Conservation (phyloP, 306 rosid genomes). For the Herpetospermum pedunculosum region DNA sequence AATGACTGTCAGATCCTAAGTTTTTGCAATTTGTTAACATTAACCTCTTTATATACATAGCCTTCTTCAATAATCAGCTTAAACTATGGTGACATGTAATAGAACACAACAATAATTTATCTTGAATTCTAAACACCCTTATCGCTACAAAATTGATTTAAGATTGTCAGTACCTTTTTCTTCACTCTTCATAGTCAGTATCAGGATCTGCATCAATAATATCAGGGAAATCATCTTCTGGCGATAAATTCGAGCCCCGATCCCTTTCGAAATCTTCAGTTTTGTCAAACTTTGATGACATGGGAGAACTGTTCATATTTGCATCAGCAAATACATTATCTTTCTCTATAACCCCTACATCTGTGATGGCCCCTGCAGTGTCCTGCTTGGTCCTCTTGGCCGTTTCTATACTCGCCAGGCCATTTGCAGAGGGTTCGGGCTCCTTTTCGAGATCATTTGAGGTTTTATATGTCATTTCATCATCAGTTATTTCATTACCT, state of each 20-base stretch:
- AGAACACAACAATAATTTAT: neutral
- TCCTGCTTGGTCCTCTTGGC: slow-evolving; percentile 17
- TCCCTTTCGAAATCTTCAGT: slow-evolving; percentile 11
- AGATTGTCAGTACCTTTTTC: neutral
- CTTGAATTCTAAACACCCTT: neutral
- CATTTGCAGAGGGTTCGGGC: slow-evolving; percentile 11
- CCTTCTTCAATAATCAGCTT: neutral
- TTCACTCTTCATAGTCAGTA: slow-evolving; percentile 35
- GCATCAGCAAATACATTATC: slow-evolving; percentile 8
- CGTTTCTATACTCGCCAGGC: slow-evolving; percentile 13
- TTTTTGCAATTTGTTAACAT: neutral
- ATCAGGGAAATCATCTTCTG: slow-evolving; percentile 44
- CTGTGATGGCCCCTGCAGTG: slow-evolving; percentile 10
- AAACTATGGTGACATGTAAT: neutral
- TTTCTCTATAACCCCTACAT: neutral
- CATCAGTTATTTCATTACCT: slow-evolving; percentile 10
- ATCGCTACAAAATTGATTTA: neutral
- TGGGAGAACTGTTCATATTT: slow-evolving; percentile 9
- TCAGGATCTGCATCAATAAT: slow-evolving; percentile 60
- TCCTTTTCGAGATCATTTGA: slow-evolving; percentile 11
- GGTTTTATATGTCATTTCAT: slow-evolving; percentile 21
- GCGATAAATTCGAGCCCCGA: slow-evolving; percentile 11
- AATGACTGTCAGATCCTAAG: neutral
- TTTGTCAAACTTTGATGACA: slow-evolving; percentile 17
- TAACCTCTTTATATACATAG: neutral